Base-by-base conservation (phyloP, 2,329 filamentous ascomycete genomes). In the Thelonectria olida region DNA sequence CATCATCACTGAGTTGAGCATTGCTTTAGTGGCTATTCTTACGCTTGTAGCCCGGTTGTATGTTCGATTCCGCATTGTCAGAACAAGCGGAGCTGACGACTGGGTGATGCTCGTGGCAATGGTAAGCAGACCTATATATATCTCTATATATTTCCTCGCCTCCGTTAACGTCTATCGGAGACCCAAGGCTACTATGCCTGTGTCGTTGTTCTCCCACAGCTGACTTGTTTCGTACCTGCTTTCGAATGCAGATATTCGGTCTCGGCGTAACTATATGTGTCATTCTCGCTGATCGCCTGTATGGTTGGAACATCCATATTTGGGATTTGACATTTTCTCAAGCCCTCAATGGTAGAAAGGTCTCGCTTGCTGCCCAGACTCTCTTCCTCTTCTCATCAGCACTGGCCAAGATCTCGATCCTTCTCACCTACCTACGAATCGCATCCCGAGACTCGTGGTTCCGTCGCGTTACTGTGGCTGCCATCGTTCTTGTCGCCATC, bases 71-170 rank as follows among this genome's bases (percentile, higher is more conserved):
- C 55, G 65, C 55, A 71, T 78, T 34, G 70, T 80, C 31, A 71
- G 73, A 42, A 74, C 71, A 50, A 72, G 61, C 36, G 75, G 76
- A 31, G 68, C 72, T 53, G 79, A 81, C 61, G 79, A 81, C 67
- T 80, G 76, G 78, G 53, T 81, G 12, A 81, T 81, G 79, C 61
- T 79, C 5, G 72, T 56, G 31, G 77, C 77, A 4, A 73, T 74
- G 62, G 78, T 80, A 68, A 58, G 72, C 48, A 59, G 10, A 13
- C 23, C 4, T n/a, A n/a, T n/a, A n/a, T n/a, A n/a, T n/a, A n/a
- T n/a, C n/a, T n/a, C n/a, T n/a, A n/a, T n/a, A n/a, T n/a, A n/a
- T n/a, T n/a, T n/a, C n/a, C 44, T 19, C 10, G 27, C 13, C 25
- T 42, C 54, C 13, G 36, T 12, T 7, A 20, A 36, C 67, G 54